Evolutionary conservation across 306 rosid species (phyloP).

Genomic region (Parietaria judaica): DNA sequence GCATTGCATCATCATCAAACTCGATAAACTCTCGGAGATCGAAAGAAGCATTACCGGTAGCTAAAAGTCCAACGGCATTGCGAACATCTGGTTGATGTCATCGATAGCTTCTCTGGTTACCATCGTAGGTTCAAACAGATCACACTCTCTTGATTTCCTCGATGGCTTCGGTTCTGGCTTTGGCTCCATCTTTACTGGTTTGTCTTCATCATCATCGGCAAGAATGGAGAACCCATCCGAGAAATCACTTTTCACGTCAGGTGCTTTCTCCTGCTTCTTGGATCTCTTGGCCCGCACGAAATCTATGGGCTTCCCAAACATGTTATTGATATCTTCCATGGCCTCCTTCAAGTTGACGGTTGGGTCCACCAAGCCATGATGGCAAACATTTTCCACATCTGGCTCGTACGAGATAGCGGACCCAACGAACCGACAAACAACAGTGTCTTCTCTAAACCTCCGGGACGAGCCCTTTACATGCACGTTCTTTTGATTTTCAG

Average conservation of each 20-base stretch:
- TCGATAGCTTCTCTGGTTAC: constrained; percentile 79
- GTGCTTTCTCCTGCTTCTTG: constrained; percentile 45
- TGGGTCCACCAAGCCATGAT: constrained; percentile 94
- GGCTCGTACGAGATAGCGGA: constrained; percentile 75
- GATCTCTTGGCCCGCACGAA: constrained; percentile 61
- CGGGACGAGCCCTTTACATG: constrained; percentile 28
- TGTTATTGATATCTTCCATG: constrained; percentile 87
- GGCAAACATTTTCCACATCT: constrained; percentile 84
- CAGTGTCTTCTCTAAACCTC: constrained; percentile 83
- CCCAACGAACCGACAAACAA: constrained; percentile 84
- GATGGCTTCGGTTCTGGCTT: constrained; percentile 31
- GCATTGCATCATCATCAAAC: background rate
- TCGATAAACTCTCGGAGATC: background rate
- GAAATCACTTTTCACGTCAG: constrained; percentile 27
- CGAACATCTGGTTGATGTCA: constrained; percentile 85
- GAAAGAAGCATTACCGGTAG: background rate
- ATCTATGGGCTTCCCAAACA: constrained; percentile 94
- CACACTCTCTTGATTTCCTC: constrained; percentile 35
- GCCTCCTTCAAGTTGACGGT: constrained; percentile 93
- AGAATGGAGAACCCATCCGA: constrained; percentile 67
- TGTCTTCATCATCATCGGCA: constrained; percentile 57
- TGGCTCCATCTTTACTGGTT: constrained; percentile 30
- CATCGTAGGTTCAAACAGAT: constrained; percentile 73
- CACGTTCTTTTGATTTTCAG: constrained; percentile 37
- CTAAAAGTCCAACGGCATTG: constrained; percentile 68